Evolutionary conservation across 495 filamentous ascomycete species (phyloP).

Genomic region (Beverwykella pulmonaria): DNA sequence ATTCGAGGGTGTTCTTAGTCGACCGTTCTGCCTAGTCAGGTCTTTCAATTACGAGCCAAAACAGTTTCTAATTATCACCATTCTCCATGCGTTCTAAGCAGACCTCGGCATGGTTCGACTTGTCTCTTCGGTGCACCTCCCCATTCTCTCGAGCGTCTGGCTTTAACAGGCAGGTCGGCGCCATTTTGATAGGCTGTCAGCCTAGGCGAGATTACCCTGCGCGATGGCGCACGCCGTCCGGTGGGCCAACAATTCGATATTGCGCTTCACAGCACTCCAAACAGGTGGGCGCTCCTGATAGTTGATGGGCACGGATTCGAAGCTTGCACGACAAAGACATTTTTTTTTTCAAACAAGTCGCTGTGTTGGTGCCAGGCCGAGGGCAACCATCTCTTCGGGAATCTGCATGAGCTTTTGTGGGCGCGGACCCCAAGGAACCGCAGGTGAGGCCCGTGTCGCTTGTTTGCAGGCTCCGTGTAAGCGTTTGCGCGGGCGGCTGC

Average conservation of each 20-base stretch:
- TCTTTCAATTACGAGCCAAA: constrained; percentile 27
- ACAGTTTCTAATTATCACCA: constrained; percentile 22
- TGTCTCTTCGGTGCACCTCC: too few species aligned
- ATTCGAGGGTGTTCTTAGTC: constrained; percentile 22
- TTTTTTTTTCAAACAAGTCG: background rate
- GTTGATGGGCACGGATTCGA: background rate
- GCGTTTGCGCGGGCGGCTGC: background rate
- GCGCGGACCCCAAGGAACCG: background rate
- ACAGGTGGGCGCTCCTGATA: background rate
- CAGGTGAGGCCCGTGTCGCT: background rate
- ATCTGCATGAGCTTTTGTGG: background rate
- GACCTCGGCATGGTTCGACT: too few species aligned
- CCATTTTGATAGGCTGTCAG: constrained; percentile 22
- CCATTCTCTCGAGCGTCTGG: too few species aligned
- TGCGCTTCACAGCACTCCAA: background rate
- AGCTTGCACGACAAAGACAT: background rate
- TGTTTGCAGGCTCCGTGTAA: background rate
- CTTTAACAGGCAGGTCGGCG: background rate
- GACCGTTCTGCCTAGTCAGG: constrained; percentile 19
- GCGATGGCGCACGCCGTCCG: constrained; percentile 1
- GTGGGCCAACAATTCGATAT: background rate
- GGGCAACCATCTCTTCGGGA: background rate
- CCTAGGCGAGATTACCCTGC: constrained; percentile 21
- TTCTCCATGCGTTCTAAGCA: background rate
- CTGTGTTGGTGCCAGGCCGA: background rate